Base-by-base conservation (phyloP, 192 early-diverging fungal genomes). In the Coemansia erecta region DNA sequence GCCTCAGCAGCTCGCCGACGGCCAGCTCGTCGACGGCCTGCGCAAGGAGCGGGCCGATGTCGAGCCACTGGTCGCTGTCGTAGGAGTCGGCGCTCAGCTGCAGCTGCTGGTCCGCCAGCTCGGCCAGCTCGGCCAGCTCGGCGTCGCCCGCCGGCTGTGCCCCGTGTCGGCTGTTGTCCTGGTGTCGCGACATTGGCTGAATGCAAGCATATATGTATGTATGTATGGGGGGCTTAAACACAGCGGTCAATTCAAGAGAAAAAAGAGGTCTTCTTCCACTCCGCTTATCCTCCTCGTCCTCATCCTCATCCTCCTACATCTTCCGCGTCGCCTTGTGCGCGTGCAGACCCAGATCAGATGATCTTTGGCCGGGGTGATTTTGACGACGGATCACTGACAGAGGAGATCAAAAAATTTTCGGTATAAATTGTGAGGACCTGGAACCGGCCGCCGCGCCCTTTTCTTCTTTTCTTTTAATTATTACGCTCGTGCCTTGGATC, bases 401-500 rank as follows among this genome's bases (percentile, higher is more conserved):
- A n/a, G n/a, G n/a, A n/a, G n/a, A n/a, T n/a, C n/a, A n/a, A 2
- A 37, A 37, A 37, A 10, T 37, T 37, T 37, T 37, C 35, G 8
- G 35, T 37, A 37, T 37, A 37, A 37, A 37, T 8, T 9, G 3
- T 1, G 35, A 1, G 3, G 35, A 37, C 35, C 35, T 7, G 8
- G 35, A 2, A 7, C 8, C 26, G 26, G 18, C 14, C 17, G 24
- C 3, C 37, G 18, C 17, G 19, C 46, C n/a, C 37, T 52, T 55
- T 31, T 63, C 19, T 33, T 52, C 24, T 55, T 44, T 56, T 57
- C 56, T 56, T 41, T 57, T 57, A 31, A 24, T 28, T 4, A 23
- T 49, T 44, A 43, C n/a, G 74, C 68, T 63, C 58, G 68, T 47
- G 74, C 74, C 74, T 77, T 77, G 68, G 74, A 77, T 77, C 74